Evolutionary conservation across 345 rosid species (phyloP), one percentile per base, ranked within the genome.

Genomic region (Carallia pectinifolia): DNA sequence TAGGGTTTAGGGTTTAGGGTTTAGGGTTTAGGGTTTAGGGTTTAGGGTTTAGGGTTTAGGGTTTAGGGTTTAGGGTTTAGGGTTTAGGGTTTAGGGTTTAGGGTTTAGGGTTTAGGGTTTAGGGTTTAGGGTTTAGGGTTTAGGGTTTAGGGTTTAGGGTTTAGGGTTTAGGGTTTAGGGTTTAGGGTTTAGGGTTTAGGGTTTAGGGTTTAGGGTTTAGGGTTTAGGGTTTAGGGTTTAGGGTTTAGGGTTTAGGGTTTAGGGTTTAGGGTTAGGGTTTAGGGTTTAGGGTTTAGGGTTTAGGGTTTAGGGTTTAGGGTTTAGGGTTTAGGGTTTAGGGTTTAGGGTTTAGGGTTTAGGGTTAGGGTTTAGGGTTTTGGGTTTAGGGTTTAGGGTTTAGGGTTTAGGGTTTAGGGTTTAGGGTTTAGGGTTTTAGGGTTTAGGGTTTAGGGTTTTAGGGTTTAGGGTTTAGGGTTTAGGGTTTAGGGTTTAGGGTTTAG

Each of bases 121-220:
- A 60, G 63, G 63, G 63, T 60, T 60, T 60, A 60, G 63, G 63
- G 63, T 60, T 60, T 60, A 60, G 63, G 63, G 63, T 60, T 60
- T 60, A 60, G 63, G 63, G 38, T 60, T 60, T 31, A 33, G 63
- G 63, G 38, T 60, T 60, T 31, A 33, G 63, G 63, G 38, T n/a
- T 60, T 60, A 60, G 63, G 63, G 63, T 60, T 60, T 60, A 60
- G 63, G 63, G 63, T 60, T 60, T 64, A 64, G 63, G 63, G n/a
- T n/a, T 60, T 60, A 60, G 63, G 63, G 63, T 60, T 60, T 60
- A 60, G 63, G 63, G 63, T 60, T 60, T 60, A 60, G 63, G 63
- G 63, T 60, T 60, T 60, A 60, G 63, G 63, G 63, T n/a, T 60
- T 60, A n/a, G n/a, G n/a, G n/a, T n/a, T n/a, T n/a, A n/a, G n/a